These are phyloP conservation scores for Scedosporium dehoogii DNA, from an alignment of 2,329 filamentous ascomycete genomes.

Conservation along the genomic window DNA sequence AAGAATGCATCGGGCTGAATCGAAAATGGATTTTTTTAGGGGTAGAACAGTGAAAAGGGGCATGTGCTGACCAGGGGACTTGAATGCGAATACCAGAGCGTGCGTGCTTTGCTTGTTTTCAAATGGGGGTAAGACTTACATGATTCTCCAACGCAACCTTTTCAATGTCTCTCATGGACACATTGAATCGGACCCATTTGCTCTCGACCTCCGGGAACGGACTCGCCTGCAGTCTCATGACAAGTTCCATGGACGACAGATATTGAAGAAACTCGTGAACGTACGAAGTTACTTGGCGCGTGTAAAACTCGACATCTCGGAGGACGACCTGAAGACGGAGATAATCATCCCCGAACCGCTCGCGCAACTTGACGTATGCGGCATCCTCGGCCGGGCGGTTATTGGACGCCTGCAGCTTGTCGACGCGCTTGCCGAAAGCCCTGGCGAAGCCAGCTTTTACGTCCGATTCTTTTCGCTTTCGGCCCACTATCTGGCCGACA, in stretches of 20 bases:
- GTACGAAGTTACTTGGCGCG: constrained; percentile 68
- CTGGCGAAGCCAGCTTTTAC: constrained; percentile 76
- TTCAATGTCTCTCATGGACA: constrained; percentile 77
- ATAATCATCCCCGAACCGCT: constrained; percentile 86
- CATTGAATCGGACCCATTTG: constrained; percentile 88
- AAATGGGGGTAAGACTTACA: constrained; percentile 37
- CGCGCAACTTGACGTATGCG: constrained; percentile 69
- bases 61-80: too few species aligned
- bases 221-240: constrained; percentile 63
- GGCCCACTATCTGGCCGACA: constrained; percentile 76
- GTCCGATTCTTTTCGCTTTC: constrained; percentile 82
- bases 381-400: constrained; percentile 62
- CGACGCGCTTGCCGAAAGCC: constrained; percentile 79
- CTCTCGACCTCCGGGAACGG: constrained; percentile 78
- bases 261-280: constrained; percentile 75
- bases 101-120: neutral
- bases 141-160: constrained; percentile 77
- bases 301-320: constrained; percentile 88
- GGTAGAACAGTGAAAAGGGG: constrained; percentile 13
- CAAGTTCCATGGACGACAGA: constrained; percentile 70
- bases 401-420: constrained; percentile 61
- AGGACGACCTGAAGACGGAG: constrained; percentile 86
- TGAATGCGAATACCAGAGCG: neutral
- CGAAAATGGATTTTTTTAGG: too few species aligned
- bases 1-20: too few species aligned